Evolutionary conservation across 768 basidiomycete species (phyloP), one percentile per base, ranked within the genome.

Genomic region (Tylopilus felleus): DNA sequence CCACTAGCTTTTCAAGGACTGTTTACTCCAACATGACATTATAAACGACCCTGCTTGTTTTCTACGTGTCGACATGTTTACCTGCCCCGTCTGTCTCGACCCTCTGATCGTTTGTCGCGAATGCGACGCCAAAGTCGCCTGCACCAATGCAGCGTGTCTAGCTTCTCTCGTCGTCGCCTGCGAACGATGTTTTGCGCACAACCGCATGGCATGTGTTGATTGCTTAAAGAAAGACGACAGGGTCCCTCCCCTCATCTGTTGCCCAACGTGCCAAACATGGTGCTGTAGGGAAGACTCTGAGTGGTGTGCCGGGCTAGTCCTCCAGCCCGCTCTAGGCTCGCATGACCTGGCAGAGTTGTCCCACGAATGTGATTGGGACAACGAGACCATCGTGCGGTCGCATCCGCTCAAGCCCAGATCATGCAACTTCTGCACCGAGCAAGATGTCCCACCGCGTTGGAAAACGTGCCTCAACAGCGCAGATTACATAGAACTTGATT

Each of bases 291-390:
- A 52, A 25, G 60, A 65, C 51, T 10, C 17, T 8, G 7, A 42
- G 1, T 62, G 63, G 63, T 65, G 63, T 35, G 22, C 42, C 5
- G 64, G 64, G 5, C 13, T 52, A 8, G 5, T 63, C 47, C 4
- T 27, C 29, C 21, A 57, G 3, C 64, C 55, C 9, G 9, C 52
- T 12, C 19, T 29, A 9, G 60, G 51, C 3, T 56, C 64, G 6
- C n/a, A 39, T 17, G 57, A 47, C 6, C 25, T 49, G 2, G 39
- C 33, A 9, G 12, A 55, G n/a, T 40, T 65, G 3, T 47, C 51
- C 19, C 33, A 7, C 13, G 10, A 49, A 17, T 23, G 21, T n/a
- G 25, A 53, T 0, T 63, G 55, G 57, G 64, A 50, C 44, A 16
- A 9, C 27, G 19, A 53, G n/a, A 49, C 40, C 23, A 55, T 63